These are phyloP conservation scores for Aspergillus sp. DNA, from an alignment of 2,329 filamentous ascomycete genomes.

Conservation along the genomic window DNA sequence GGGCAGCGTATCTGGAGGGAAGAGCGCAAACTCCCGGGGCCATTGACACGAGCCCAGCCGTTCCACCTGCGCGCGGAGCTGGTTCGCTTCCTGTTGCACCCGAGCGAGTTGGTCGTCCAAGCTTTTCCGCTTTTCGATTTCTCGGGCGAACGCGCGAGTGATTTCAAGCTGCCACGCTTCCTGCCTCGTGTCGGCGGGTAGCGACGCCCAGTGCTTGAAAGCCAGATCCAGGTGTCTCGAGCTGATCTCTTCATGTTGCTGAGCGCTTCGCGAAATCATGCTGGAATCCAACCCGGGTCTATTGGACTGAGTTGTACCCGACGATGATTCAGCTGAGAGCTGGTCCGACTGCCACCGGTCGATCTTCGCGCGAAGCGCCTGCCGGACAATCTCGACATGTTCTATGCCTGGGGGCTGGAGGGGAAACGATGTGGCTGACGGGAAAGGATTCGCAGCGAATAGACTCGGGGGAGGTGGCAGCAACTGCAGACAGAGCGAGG, in stretches of 20 bases:
- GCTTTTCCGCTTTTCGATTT: constrained; percentile 44
- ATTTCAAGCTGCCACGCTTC: constrained; percentile 49
- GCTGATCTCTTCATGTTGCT: constrained; percentile 66
- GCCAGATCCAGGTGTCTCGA: constrained; percentile 74
- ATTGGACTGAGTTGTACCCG: constrained; percentile 47
- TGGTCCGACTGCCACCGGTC: constrained; percentile 59
- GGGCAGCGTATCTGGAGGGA: constrained; percentile 46
- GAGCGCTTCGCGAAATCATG: constrained; percentile 49
- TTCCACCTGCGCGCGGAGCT: constrained; percentile 49
- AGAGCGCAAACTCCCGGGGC: constrained; percentile 49
- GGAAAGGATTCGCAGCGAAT: constrained; percentile 76
- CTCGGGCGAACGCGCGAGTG: constrained; percentile 46
- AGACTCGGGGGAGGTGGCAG: constrained; percentile 78
- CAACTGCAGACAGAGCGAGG: constrained; percentile 77
- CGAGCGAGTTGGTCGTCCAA: constrained; percentile 44
- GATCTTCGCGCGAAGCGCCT: constrained; percentile 67
- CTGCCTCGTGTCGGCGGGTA: constrained; percentile 55
- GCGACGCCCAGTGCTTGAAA: constrained; percentile 71
- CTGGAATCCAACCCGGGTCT: constrained; percentile 31
- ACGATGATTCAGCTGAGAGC: constrained; percentile 24
- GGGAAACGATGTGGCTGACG: constrained; percentile 77
- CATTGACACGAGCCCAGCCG: constrained; percentile 47
- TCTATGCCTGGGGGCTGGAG: constrained; percentile 70
- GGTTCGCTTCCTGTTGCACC: constrained; percentile 48
- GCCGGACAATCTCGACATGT: constrained; percentile 70